Base-by-base conservation (phyloP, 805 yeast species). In the Metschnikowia continentalis region DNA sequence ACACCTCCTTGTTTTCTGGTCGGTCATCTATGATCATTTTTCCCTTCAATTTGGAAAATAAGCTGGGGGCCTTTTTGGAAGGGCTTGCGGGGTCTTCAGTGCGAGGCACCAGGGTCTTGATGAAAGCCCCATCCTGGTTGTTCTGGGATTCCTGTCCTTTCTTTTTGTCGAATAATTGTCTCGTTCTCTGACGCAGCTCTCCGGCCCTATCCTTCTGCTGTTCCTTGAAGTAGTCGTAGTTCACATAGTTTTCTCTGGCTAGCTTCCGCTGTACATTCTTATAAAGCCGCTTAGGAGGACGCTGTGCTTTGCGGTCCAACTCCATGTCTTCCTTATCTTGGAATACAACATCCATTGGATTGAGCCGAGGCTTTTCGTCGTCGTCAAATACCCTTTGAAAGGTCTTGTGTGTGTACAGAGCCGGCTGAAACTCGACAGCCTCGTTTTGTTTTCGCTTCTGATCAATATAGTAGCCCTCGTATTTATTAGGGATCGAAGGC, bases 321-420 rank as follows among this genome's bases (percentile, higher is more conserved):
- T 61, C 62, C 19, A 55, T 58, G 26, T 57, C 61, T 7, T 47
- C 42, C 8, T 42, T 41, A 22, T 62, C 66, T 35, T 68, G 67
- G 54, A 74, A 74, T 5, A 74, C 77, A 37, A 62, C 57, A 48
- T 72, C 76, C 54, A 69, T 68, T 2, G 78, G 78, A 50, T 70
- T 73, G 45, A 68, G 67, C 39, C 58, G 60, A 45, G 70, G 74
- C 6, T 68, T 65, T 22, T 60, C 59, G 17, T 57, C 60, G 14
- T 50, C 48, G 38, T 68, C 54, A 50, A 74, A 73, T 3, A 74
- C 75, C 5, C 72, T 72, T 22, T 58, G 52, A 53, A 72, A 71
- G 1, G 76, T 72, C 48, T 67, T 68, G 51, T 72, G 77, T 1
- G 75, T 69, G 57, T 72, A 73, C 48, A 63, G 47, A 17, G 61